Percentiles rank a stretch among this genome's conserved stretches.
phyloP scores from a whole-genome alignment of 345 rosid genomes.

The Syzygium aromaticum region DNA sequence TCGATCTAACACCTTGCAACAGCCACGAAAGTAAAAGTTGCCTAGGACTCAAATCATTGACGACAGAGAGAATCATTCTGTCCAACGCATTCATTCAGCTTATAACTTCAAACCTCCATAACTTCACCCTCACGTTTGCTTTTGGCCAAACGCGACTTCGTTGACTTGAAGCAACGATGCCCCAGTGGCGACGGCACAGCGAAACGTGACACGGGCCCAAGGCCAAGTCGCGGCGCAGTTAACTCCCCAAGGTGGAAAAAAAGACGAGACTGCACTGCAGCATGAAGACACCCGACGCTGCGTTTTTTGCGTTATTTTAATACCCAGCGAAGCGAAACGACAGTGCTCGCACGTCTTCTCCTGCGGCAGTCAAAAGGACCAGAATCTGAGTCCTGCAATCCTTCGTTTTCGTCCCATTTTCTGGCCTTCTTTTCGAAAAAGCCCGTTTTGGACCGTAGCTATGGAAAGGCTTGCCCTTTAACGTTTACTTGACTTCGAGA shows the following conservation, averaged over 20 bases:
- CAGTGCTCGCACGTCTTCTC: background rate
- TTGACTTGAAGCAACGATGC: background rate
- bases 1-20: background rate
- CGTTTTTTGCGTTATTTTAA: background rate
- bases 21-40: background rate
- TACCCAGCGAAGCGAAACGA: background rate
- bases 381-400: background rate
- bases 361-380: background rate
- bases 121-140: background rate
- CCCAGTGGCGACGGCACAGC: background rate
- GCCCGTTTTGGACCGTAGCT: background rate
- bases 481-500: background rate
- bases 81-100: background rate
- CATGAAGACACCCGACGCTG: background rate
- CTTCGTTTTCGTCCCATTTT: background rate
- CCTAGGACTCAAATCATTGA: background rate
- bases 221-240: background rate
- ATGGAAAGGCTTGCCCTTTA: background rate
- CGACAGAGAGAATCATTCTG: background rate
- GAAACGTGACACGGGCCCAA: background rate
- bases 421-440: background rate
- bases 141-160: background rate
- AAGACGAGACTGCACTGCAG: background rate
- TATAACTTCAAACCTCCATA: background rate
- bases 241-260: background rate